Percentiles rank a stretch among this genome's conserved stretches.
phyloP scores from a whole-genome alignment of 108 stramenopile species.

The Bacterosira constricta region DNA sequence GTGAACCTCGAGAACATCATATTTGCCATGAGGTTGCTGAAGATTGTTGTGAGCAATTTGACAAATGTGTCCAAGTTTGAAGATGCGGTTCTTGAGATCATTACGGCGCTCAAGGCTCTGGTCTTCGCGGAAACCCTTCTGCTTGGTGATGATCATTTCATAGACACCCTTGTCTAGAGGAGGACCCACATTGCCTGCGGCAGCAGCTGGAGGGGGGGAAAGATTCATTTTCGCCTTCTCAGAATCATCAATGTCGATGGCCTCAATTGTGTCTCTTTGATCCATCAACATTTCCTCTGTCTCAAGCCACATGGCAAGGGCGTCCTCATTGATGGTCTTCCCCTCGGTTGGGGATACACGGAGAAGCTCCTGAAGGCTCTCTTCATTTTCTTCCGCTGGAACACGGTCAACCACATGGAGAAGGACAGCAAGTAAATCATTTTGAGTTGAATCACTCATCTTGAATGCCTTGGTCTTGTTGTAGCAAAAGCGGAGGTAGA shows the following conservation, averaged over 20 bases:
- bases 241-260: slow-evolving; percentile 68
- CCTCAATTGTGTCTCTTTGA: slow-evolving; percentile 61
- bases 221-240: slow-evolving; percentile 82
- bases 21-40: slow-evolving; percentile 91
- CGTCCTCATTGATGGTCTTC: slow-evolving; percentile 77
- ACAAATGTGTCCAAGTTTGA: slow-evolving; percentile 85
- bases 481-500: slow-evolving; percentile 84
- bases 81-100: slow-evolving; percentile 88
- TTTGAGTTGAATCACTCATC: slow-evolving; percentile 85
- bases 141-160: slow-evolving; percentile 88
- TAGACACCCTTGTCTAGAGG: slow-evolving; percentile 89
- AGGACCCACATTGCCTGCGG: slow-evolving; percentile 57
- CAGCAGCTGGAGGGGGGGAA: slow-evolving; percentile 53
- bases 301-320: slow-evolving; percentile 74
- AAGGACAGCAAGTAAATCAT: slow-evolving; percentile 84
- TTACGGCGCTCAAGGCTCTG: slow-evolving; percentile 80
- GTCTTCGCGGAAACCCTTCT: slow-evolving; percentile 85
- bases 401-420: slow-evolving; percentile 87
- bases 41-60: slow-evolving; percentile 90
- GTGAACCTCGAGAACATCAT: slow-evolving; percentile 72
- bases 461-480: slow-evolving; percentile 87
- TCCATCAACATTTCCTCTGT: slow-evolving; percentile 71
- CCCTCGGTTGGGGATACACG: slow-evolving; percentile 60
- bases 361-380: slow-evolving; percentile 80
- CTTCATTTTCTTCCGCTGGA: slow-evolving; percentile 76